Evolutionary conservation across 2,329 filamentous ascomycete species (phyloP), one percentile per base, ranked within the genome.

Genomic region (Fusarium musae): DNA sequence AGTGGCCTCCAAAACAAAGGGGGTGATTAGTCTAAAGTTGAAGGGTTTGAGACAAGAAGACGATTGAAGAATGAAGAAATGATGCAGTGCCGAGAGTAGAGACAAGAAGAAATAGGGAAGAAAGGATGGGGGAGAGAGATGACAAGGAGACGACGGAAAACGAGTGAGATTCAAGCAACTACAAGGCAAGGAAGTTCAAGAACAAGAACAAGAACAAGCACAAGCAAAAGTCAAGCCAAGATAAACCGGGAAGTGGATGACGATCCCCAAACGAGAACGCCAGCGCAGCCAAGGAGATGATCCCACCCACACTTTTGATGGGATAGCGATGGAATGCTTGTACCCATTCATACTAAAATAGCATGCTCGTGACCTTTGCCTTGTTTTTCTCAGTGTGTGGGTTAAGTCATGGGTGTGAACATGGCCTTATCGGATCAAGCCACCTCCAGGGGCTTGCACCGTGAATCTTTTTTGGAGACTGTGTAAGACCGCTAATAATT

Each of bases 381-480:
- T 60, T 73, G 70, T 66, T 57, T 59, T 59, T 40, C 21, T 43
- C 42, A 40, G 7, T 34, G n/a, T 54, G 49, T 57, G 56, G 50
- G 26, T 30, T 32, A 37, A 37, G 42, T 37, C 43, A 59, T 72
- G 53, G 70, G 39, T 60, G 43, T 74, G 62, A 59, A 58, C 63
- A 73, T 74, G 72, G 65, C 75, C 70, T 77, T 77, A 75, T 77
- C 75, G 75, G 69, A 74, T 66, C 75, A 77, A 76, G 67, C 69
- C 72, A 74, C 53, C 53, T 68, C 69, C 59, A 74, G 71, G 68
- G 72, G 72, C 50, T 63, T 44, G 49, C 59, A 74, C 71, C 32
- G 70, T 72, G 23, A 17, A 23, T 30, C 21, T 23, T 30, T 7
- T 9, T 30, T 16, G 8, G 15, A 43, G 19, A 78, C 74, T 66